These are phyloP conservation scores for Lathyrus sativus DNA, from an alignment of 306 rosid species.

Conservation along the genomic window DNA sequence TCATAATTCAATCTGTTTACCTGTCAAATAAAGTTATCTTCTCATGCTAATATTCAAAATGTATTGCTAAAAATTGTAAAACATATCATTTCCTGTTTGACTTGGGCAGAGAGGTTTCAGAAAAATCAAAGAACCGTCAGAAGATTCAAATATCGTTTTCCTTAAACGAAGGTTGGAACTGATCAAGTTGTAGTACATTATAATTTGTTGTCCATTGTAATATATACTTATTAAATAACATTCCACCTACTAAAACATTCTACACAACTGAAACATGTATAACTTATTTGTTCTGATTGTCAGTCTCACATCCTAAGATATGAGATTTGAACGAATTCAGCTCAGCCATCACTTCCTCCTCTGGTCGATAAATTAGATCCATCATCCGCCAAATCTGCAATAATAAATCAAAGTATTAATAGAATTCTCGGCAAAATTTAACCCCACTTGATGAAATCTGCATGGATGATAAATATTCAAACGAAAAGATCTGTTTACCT, in stretches of 20 bases:
- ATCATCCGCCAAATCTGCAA: slow-evolving; percentile 76
- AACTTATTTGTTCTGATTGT: neutral
- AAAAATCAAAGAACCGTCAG: too few relatives aligned
- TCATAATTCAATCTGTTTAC: too few relatives aligned
- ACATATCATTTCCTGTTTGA: too few relatives aligned
- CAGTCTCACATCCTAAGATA: slow-evolving; percentile 32
- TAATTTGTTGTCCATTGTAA: neutral
- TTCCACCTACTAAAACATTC: slow-evolving; percentile 9
- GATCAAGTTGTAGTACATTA: neutral
- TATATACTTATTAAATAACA: neutral
- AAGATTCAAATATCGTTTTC: slow-evolving; percentile 8
- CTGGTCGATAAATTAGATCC: slow-evolving; percentile 65
- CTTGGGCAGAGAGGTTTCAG: too few relatives aligned
- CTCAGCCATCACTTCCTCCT: slow-evolving; percentile 61
- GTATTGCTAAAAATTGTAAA: too few relatives aligned
- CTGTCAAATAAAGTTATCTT: too few relatives aligned
- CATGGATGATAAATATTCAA: slow-evolving; percentile 12
- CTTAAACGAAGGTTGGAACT: neutral
- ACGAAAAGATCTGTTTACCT: slow-evolving; percentile 53
- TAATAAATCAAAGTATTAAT: slow-evolving; percentile 9
- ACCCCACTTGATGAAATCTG: slow-evolving; percentile 3
- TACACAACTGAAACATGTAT: neutral
- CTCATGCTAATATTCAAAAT: neutral
- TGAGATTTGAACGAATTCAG: slow-evolving; percentile 53
- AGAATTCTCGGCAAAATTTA: slow-evolving; percentile 7